Evolutionary conservation across 2,329 filamentous ascomycete species (phyloP).

Genomic region (Claviceps cyperi): DNA sequence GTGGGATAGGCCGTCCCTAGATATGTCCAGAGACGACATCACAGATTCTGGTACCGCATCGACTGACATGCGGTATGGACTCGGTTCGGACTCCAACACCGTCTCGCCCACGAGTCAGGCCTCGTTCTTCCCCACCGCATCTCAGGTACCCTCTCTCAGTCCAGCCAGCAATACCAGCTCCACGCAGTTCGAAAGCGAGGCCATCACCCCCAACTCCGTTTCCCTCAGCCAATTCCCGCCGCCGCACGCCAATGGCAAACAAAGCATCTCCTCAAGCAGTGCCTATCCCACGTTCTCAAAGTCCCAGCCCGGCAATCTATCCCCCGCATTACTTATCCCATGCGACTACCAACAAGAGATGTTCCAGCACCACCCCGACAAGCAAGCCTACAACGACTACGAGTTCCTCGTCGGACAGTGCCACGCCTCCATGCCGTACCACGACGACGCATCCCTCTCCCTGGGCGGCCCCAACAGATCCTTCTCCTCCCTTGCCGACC

Average conservation of each 20-base stretch:
- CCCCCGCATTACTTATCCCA: conserved; percentile 48
- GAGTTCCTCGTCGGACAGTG: conserved; percentile 9
- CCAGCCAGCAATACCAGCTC: conserved; percentile 27
- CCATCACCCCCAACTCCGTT: conserved; percentile 25
- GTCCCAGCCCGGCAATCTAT: conserved; percentile 43
- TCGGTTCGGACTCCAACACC: conserved; percentile 8
- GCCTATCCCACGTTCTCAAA: conserved; percentile 40
- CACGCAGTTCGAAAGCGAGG: conserved; percentile 28
- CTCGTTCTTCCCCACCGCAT: conserved; percentile 13
- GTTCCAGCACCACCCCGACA: conserved; percentile 19
- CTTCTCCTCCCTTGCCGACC: conserved; percentile 13
- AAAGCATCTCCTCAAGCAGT: conserved; percentile 11
- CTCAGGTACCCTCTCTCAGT: conserved; percentile 34
- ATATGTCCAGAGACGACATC: conserved; percentile 17
- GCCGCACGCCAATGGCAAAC: conserved; percentile 24
- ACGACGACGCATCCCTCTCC: conserved; percentile 9
- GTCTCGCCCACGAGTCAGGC: conserved; percentile 10
- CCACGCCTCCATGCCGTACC: conserved; percentile 5
- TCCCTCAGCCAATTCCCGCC: conserved; percentile 38
- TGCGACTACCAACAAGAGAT: conserved; percentile 43
- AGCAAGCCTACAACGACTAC: conserved; percentile 19
- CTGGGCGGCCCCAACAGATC: conserved; percentile 8
- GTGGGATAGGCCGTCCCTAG: conserved; percentile 45
- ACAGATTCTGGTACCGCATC: conserved; percentile 12
- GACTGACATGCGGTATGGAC: conserved; percentile 13